Evolutionary conservation across 768 basidiomycete species (phyloP).

Genomic region (Rubroboletus satanas): DNA sequence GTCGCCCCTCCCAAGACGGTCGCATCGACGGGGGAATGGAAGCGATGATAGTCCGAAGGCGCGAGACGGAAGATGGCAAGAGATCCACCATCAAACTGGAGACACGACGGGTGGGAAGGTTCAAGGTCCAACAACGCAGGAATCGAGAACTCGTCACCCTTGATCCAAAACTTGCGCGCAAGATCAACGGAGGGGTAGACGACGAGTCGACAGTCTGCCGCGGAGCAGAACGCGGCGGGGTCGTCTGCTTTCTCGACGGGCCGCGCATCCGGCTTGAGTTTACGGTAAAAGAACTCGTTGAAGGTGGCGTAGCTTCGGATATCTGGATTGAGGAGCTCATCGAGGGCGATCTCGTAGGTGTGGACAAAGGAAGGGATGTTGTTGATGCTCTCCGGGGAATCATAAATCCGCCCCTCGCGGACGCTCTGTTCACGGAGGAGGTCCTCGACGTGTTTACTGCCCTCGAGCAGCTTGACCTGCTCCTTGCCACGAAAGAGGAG

Average conservation of each 20-base stretch:
- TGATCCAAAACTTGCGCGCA: constrained; percentile 73
- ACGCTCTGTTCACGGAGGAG: constrained; percentile 54
- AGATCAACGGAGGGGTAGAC: constrained; percentile 57
- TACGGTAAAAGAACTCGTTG: constrained; percentile 73
- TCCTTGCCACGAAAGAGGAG: constrained; percentile 61
- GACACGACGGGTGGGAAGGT: constrained; percentile 39
- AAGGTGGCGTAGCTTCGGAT: constrained; percentile 58
- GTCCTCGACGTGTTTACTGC: constrained; percentile 43
- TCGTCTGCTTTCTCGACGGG: constrained; percentile 56
- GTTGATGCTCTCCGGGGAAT: constrained; percentile 46
- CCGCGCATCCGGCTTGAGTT: constrained; percentile 56
- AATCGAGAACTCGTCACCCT: constrained; percentile 69
- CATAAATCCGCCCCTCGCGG: constrained; percentile 54
- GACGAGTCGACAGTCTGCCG: constrained; percentile 72
- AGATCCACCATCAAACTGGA: constrained; percentile 41
- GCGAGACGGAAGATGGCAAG: constrained; percentile 74
- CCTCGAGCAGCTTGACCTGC: constrained; percentile 47
- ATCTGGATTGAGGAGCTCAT: constrained; percentile 64
- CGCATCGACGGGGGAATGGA: constrained; percentile 67
- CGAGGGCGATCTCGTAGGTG: constrained; percentile 50
- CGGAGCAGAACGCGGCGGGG: constrained; percentile 51
- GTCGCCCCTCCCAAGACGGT: constrained; percentile 38
- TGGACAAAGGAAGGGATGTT: constrained; percentile 54
- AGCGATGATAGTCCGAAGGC: constrained; percentile 79
- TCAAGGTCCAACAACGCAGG: constrained; percentile 51